Conservation (phyloP, 352 stramenopile genomes). For the Pythium rhizo-oryzae region DNA sequence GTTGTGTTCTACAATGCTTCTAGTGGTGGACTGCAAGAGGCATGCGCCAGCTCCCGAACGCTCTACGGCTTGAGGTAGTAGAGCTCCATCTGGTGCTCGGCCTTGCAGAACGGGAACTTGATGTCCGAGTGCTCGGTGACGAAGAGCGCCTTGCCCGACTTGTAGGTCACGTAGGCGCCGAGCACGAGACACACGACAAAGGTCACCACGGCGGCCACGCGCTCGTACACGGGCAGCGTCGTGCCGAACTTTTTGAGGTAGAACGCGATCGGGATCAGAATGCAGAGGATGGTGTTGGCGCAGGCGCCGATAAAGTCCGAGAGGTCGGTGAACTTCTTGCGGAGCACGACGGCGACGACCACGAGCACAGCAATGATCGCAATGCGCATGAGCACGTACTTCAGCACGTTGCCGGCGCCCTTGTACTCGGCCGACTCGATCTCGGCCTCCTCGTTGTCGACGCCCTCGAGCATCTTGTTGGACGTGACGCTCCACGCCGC, state of each 20-base stretch:
- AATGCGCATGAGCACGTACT: slow-evolving; percentile 55
- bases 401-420: slow-evolving; percentile 35
- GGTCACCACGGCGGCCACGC: slow-evolving; percentile 33
- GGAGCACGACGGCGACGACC: slow-evolving; percentile 32
- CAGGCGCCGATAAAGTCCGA: slow-evolving; percentile 67
- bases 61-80: slow-evolving; percentile 29
- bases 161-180: slow-evolving; percentile 57
- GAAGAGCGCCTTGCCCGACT: slow-evolving; percentile 53
- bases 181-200: slow-evolving; percentile 42
- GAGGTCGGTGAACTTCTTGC: slow-evolving; percentile 61
- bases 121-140: slow-evolving; percentile 22
- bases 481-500: slow-evolving; percentile 32
- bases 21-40: too few relatives aligned
- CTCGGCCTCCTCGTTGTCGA: slow-evolving; percentile 39
- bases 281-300: slow-evolving; percentile 58
- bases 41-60: too few relatives aligned
- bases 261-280: slow-evolving; percentile 67
- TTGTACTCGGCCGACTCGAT: slow-evolving; percentile 42
- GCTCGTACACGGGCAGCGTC: slow-evolving; percentile 44
- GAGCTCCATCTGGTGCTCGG: slow-evolving; percentile 28
- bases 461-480: slow-evolving; percentile 21
- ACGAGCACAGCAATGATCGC: slow-evolving; percentile 57
- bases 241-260: slow-evolving; percentile 70
- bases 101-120: slow-evolving; percentile 38
- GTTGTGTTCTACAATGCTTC: too few relatives aligned